Conservation (phyloP, 2,329 filamentous ascomycete species). For the Colletotrichum cereale region DNA sequence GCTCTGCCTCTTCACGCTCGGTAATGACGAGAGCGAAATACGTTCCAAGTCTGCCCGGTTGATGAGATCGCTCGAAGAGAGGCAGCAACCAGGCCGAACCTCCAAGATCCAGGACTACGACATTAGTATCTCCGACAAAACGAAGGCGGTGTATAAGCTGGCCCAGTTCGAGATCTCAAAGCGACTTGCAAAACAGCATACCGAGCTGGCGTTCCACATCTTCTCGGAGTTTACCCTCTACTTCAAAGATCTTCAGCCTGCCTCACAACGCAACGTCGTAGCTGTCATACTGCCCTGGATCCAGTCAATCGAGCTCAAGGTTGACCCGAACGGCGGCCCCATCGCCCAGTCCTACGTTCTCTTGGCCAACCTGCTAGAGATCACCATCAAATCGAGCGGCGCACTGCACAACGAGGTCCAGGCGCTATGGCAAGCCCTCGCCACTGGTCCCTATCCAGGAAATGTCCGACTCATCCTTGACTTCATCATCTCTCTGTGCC, state of each 20-base stretch:
- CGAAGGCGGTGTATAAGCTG: slow-evolving; percentile 96
- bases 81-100: slow-evolving; percentile 77
- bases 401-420: slow-evolving; percentile 96
- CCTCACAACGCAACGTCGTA: slow-evolving; percentile 92
- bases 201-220: slow-evolving; percentile 89
- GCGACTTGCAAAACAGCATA: slow-evolving; percentile 87
- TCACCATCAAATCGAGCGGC: slow-evolving; percentile 91
- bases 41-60: slow-evolving; percentile 88
- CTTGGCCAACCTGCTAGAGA: slow-evolving; percentile 93
- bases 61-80: slow-evolving; percentile 83
- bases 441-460: slow-evolving; percentile 90
- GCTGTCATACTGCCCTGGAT: slow-evolving; percentile 97
- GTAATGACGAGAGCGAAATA: slow-evolving; percentile 90
- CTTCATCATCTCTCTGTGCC: slow-evolving; percentile 93
- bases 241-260: slow-evolving; percentile 87
- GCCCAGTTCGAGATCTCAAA: slow-evolving; percentile 98
- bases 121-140: slow-evolving; percentile 98
- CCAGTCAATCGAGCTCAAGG: slow-evolving; percentile 89
- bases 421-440: slow-evolving; percentile 95
- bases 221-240: slow-evolving; percentile 96
- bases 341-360: slow-evolving; percentile 95
- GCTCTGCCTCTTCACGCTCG: slow-evolving; percentile 90
- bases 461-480: slow-evolving; percentile 96
- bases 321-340: slow-evolving; percentile 91
- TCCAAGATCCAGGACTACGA: slow-evolving; percentile 97